Conservation (phyloP, 139 green algal species). For the Picochlorum sp. region DNA sequence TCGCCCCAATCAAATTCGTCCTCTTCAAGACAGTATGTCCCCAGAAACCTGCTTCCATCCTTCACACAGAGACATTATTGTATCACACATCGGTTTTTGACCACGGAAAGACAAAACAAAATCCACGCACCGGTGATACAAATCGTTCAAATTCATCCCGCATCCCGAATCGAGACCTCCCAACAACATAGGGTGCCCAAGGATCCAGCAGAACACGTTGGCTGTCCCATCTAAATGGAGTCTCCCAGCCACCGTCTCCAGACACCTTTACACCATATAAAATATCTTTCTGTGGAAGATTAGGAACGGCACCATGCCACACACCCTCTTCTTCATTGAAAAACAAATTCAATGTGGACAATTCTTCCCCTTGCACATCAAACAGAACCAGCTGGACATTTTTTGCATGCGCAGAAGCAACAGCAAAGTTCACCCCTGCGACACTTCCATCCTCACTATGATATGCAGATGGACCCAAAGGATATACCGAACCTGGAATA, state of each 20-base stretch:
- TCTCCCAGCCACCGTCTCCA: slow-evolving; percentile 72
- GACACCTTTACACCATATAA: slow-evolving; percentile 64
- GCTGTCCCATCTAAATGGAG: slow-evolving; percentile 59
- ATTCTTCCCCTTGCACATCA: neutral
- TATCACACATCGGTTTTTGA: no score
- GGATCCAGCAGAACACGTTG: slow-evolving; percentile 70
- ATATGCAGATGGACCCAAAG: slow-evolving; percentile 57
- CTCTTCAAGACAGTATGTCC: slow-evolving; percentile 73
- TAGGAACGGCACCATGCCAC: slow-evolving; percentile 64
- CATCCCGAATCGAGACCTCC: slow-evolving; percentile 54
- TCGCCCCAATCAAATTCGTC: slow-evolving; percentile 74
- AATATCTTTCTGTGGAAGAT: slow-evolving; percentile 51
- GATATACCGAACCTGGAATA: slow-evolving; percentile 26
- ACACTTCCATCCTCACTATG: neutral
- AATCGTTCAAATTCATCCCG: slow-evolving; percentile 76
- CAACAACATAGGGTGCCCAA: slow-evolving; percentile 66
- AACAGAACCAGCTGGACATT: neutral
- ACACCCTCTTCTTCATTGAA: slow-evolving; percentile 12
- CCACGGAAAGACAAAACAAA: neutral
- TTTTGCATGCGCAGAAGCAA: slow-evolving; percentile 52
- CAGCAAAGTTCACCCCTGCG: slow-evolving; percentile 69
- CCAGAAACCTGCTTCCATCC: slow-evolving; percentile 63
- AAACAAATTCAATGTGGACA: neutral
- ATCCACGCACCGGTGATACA: slow-evolving; percentile 7
- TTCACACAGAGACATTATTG: neutral